phyloP scores from a whole-genome alignment of 108 stramenopile species.

The Bacterosira constricta region DNA sequence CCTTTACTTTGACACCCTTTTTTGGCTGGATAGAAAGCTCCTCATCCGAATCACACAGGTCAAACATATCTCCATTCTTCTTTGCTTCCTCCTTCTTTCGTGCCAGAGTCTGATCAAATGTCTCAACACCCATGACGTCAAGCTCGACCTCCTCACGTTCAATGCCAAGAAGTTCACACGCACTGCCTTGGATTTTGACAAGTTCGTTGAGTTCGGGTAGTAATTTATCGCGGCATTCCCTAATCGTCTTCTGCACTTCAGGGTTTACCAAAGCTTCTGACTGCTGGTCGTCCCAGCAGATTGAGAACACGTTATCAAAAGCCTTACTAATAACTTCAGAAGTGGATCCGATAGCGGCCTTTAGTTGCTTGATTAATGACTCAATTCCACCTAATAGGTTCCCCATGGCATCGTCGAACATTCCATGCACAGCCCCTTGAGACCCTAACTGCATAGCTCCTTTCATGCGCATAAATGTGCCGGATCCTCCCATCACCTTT shows the following conservation, averaged over 20 bases:
- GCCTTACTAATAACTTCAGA: conserved; percentile 16
- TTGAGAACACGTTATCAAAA: conserved; percentile 41
- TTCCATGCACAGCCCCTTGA: conserved; percentile 10
- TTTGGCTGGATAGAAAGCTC: neutral
- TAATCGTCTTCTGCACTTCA: conserved; percentile 26
- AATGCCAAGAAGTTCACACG: conserved; percentile 43
- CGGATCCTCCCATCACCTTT: too few species aligned
- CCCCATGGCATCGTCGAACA: conserved; percentile 41
- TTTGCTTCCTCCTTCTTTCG: conserved; percentile 42
- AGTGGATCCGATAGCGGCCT: conserved; percentile 16
- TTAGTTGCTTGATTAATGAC: conserved; percentile 24
- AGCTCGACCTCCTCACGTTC: conserved; percentile 49
- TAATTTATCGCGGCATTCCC: conserved; percentile 37
- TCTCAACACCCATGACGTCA: conserved; percentile 53
- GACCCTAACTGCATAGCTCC: conserved; percentile 16
- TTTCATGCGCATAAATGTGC: conserved; percentile 50
- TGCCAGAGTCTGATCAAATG: conserved; percentile 33
- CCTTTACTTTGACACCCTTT: conserved; percentile 6
- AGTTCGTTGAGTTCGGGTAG: conserved; percentile 46
- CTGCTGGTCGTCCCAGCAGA: conserved; percentile 47
- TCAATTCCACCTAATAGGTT: conserved; percentile 37
- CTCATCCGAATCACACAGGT: conserved; percentile 42
- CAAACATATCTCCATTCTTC: conserved; percentile 34
- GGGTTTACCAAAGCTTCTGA: conserved; percentile 28
- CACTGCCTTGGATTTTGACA: conserved; percentile 11